Conservation (phyloP, 805 yeast genomes). For the Nakazawaea pomicola region DNA sequence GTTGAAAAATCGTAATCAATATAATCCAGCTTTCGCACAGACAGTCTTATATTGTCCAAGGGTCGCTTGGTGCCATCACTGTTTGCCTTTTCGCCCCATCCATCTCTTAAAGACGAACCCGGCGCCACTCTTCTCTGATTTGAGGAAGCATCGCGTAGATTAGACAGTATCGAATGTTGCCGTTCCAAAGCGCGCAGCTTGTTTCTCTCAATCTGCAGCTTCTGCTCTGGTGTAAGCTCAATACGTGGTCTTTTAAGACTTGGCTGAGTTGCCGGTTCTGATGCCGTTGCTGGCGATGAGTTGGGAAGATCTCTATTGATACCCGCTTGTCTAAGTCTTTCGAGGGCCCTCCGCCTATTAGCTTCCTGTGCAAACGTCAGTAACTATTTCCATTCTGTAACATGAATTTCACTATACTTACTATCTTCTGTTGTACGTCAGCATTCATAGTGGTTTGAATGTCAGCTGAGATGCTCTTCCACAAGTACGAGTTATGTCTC, state of each 20-base stretch:
- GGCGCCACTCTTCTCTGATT: not conserved
- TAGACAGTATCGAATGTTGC: slow-evolving; percentile 14
- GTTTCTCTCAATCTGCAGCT: slow-evolving; percentile 44
- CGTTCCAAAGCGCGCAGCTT: slow-evolving; percentile 47
- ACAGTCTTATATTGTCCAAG: slow-evolving; percentile 32
- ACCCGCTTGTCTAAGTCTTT: slow-evolving; percentile 41
- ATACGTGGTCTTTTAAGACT: slow-evolving; percentile 15
- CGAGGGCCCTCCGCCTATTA: slow-evolving; percentile 59
- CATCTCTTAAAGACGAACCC: not conserved
- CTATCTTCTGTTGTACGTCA: slow-evolving; percentile 23
- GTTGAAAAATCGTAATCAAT: slow-evolving; percentile 85
- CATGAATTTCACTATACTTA: slow-evolving; percentile 16
- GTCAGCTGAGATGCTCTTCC: no score
- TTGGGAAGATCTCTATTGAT: slow-evolving; percentile 19
- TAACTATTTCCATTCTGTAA: no score
- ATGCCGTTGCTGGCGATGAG: not conserved
- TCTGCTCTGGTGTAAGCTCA: slow-evolving; percentile 43
- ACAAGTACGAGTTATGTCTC: not conserved
- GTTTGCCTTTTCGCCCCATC: not conserved
- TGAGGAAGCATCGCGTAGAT: slow-evolving; percentile 19
- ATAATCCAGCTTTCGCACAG: slow-evolving; percentile 57
- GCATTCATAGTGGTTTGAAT: slow-evolving; percentile 5
- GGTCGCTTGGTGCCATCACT: no score
- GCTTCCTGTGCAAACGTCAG: slow-evolving; percentile 39
- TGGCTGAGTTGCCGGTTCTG: not conserved